phyloP scores from a whole-genome alignment of 129 eudicot species.

The Pittosporum tobira region DNA sequence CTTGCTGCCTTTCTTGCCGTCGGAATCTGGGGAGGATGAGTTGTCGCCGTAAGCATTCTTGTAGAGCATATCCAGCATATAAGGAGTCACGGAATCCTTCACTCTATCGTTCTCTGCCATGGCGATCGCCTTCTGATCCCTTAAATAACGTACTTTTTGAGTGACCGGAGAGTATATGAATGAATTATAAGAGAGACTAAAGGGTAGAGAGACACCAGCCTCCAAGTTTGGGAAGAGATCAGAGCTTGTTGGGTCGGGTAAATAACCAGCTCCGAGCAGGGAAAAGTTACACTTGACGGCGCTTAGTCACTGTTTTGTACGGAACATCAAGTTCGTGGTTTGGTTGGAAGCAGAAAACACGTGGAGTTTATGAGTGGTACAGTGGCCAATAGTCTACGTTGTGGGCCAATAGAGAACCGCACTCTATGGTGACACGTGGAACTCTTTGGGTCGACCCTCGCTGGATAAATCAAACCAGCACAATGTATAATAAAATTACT shows the following conservation, averaged over 20 bases:
- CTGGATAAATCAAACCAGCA: too few species aligned
- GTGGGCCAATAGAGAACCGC: too few species aligned
- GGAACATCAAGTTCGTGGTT: neutral
- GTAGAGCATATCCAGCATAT: constrained; percentile 20
- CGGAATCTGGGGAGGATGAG: constrained; percentile 15
- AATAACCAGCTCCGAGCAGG: neutral
- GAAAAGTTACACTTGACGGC: neutral
- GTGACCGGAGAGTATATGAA: too few species aligned
- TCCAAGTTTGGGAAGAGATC: too few species aligned
- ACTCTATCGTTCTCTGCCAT: constrained; percentile 5
- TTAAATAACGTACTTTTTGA: neutral
- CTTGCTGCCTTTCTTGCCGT: constrained; percentile 17
- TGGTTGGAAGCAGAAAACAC: neutral
- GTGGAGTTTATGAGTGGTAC: too few species aligned
- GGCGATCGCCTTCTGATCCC: neutral
- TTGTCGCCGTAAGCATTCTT: constrained; percentile 8
- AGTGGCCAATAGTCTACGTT: too few species aligned
- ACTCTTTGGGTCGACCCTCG: neutral
- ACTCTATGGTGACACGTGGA: too few species aligned
- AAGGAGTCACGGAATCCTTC: neutral
- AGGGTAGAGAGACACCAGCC: too few species aligned
- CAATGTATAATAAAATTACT: too few species aligned
- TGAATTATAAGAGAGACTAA: too few species aligned
- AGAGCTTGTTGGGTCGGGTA: too few species aligned
- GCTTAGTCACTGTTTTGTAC: neutral